Conservation (phyloP, 768 basidiomycete genomes). For the Rhizopogon vesiculosus region DNA sequence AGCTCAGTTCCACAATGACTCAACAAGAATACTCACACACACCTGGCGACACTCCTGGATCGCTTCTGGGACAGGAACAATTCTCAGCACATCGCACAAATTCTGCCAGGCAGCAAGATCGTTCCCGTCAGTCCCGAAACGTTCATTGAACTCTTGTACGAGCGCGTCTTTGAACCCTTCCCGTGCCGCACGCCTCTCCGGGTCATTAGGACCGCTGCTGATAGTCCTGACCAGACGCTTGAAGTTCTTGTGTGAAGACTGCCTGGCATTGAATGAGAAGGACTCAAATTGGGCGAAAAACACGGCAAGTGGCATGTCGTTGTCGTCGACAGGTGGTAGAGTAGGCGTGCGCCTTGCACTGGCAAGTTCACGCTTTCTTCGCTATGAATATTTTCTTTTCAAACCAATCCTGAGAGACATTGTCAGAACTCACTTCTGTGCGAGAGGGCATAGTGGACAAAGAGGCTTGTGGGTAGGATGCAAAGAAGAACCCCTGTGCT, state of each 20-base stretch:
- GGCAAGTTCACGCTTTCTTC: background rate
- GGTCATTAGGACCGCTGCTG: background rate
- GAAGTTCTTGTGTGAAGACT: background rate
- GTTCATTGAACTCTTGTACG: conserved; percentile 6
- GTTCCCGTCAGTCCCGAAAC: conserved; percentile 6
- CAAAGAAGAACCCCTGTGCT: background rate
- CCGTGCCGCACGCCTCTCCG: background rate
- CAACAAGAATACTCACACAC: background rate
- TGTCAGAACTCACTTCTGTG: background rate
- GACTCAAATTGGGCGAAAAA: background rate
- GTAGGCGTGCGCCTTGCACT: background rate
- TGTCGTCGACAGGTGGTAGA: background rate
- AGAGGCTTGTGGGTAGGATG: background rate
- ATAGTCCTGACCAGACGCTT: background rate
- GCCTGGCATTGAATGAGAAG: background rate
- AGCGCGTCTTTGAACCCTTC: conserved; percentile 4
- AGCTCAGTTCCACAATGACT: background rate
- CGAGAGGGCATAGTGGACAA: background rate
- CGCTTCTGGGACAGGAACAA: background rate
- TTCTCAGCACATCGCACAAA: background rate
- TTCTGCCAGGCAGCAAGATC: conserved; percentile 5
- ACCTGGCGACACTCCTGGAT: background rate
- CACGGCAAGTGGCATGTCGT: background rate
- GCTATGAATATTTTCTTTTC: background rate
- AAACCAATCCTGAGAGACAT: background rate